Percentiles rank a stretch among this genome's conserved stretches.
Evolutionary conservation across 2,329 filamentous ascomycete genomes (phyloP).

Genomic region (Grosmannia huntii): DNA sequence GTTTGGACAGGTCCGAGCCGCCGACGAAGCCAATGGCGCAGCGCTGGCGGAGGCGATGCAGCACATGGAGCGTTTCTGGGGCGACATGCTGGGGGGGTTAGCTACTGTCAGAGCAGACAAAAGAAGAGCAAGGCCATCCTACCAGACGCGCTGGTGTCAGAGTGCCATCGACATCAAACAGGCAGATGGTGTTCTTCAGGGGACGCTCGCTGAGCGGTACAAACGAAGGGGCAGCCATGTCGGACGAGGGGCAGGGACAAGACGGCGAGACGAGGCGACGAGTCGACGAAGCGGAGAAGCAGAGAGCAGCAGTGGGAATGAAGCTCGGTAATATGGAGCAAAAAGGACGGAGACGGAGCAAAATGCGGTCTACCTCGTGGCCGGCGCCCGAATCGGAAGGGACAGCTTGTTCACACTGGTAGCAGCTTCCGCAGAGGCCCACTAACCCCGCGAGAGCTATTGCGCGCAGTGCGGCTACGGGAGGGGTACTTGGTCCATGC

Average conservation of each 20-base stretch:
- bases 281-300: too few relatives aligned
- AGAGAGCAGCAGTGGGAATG: too few relatives aligned
- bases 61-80: conserved; percentile 71
- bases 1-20: conserved; percentile 82
- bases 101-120: background rate
- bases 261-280: too few relatives aligned
- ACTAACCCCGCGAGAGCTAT: too few relatives aligned
- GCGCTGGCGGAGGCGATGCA: conserved; percentile 71
- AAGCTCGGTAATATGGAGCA: too few relatives aligned
- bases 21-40: conserved; percentile 86
- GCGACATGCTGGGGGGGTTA: conserved; percentile 43
- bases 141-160: conserved; percentile 73
- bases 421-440: too few relatives aligned
- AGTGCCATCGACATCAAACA: conserved; percentile 95
- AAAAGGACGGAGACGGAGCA: too few relatives aligned
- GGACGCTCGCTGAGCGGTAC: conserved; percentile 73
- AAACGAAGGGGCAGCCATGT: conserved; percentile 29
- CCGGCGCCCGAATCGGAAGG: too few relatives aligned
- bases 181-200: conserved; percentile 81
- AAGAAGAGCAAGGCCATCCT: conserved; percentile 3
- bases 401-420: too few relatives aligned
- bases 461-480: too few relatives aligned
- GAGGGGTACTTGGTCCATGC: too few relatives aligned
- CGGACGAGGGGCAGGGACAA: background rate
- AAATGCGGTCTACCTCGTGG: too few relatives aligned